Evolutionary conservation across 228 moss, liverwort and hornwort species (phyloP), one percentile per base, ranked within the genome.

Genomic region (Sphagnum fallax): DNA sequence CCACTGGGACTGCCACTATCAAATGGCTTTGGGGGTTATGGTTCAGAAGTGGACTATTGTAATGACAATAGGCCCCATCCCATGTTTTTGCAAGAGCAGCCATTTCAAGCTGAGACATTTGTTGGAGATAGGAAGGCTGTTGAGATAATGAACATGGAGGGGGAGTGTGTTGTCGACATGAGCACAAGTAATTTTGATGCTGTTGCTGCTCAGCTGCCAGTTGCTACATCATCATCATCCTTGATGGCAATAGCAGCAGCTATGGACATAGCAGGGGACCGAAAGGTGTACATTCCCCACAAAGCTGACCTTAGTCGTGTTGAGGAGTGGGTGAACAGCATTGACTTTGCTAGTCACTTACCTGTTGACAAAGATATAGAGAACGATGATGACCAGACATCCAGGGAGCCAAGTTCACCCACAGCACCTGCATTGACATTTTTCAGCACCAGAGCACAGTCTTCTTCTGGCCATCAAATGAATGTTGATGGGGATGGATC

Each of bases 271-370:
- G 14, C 49, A 9, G 50, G 77, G 53, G 67, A 58, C 0, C 71
- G 62, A 48, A 76, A 70, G 74, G 70, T 67, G 12, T 15, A 18
- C 0, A 78, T 75, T 65, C 67, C 59, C 8, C 75, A 74, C 49
- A 90, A 77, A 72, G 67, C 78, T n/a, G 83, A 85, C 59, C 65
- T 86, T 62, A 87, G 76, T 57, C 77, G 95, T 58, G 90, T 95
- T 48, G 90, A 88, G 72, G 90, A 95, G 74, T 95, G 95, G 95
- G 86, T 95, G 32, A 89, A 72, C 60, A 90, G 51, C 63, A 81
- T 92, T 47, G 83, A 84, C 70, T 59, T 79, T 53, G 64, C 79
- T 52, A 70, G 76, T n/a, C 60, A 82, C 16, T 32, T 32, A 32
- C 49, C 73, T 62, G 71, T 60, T 14, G 88, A 78, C 1, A 85